Base-by-base conservation (phyloP, 176 grass and related monocot genomes). In the Carex cristatella region DNA sequence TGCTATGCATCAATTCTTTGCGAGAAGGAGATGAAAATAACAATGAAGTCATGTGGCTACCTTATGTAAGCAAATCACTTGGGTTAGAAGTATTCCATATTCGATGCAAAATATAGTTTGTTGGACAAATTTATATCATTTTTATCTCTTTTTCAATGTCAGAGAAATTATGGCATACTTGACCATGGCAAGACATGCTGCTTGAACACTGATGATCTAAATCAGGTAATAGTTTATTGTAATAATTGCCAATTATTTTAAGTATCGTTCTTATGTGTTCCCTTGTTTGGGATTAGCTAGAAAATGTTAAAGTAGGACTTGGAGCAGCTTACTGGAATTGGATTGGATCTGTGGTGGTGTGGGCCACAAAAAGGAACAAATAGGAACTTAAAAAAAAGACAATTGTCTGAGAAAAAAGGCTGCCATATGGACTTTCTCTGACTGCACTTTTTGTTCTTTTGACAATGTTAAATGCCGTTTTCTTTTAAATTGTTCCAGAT, bases 1-100 rank as follows among this genome's bases (percentile, higher is more conserved):
- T 95, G 79, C 79, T 99, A 86, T 91, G 91, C 74, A 94, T 99
- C 80, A 99, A 99, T 89, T 95, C 96, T 63, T 94, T 89, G 84
- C 61, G 67, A 75, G 82, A 86, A 84, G 83, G 46, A 55, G 87
- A 85, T 89, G 81, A 69, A 81, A 83, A 23, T 83, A 84, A 76
- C 57, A 87, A 88, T 79, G 91, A 92, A n/a, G 83, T 87, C 95
- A 87, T 87, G 61, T 95, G 88, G 93, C 71, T 92, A 88, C 93
- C 91, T 89, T 99, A 99, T 95, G 96, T 99, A 90, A 94, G 93
- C 64, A 82, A 70, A 79, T 81, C 74, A 46, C 46, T 51, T 86
- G 71, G 64, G 56, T 82, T 90, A 16, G 73, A 62, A 65, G 70
- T 74, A 48, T 69, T 65, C 83, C 80, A 3, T 51, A 61, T 66